Base-by-base conservation (phyloP, 768 basidiomycete genomes). In the Suillus discolor region DNA sequence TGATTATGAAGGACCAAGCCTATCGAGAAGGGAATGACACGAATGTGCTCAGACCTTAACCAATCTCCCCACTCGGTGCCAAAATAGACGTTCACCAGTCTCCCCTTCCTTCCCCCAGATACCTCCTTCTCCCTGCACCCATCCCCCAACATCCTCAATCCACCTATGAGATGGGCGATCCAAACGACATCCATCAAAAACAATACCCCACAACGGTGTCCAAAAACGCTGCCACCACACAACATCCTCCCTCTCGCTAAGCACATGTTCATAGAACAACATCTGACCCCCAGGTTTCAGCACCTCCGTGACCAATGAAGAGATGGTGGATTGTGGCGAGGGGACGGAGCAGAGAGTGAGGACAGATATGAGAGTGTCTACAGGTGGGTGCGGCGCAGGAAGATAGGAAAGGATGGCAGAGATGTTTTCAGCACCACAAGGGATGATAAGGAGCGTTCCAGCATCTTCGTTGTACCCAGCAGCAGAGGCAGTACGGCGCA, bases 211-310 rank as follows among this genome's bases (percentile, higher is more conserved):
- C 5, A 92, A 6, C 0, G 91, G 91, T 2, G 88, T 82, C 91
- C 90, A 92, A 59, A 90, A 81, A 0, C 79, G 67, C 74, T 93
- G 92, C 90, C 90, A 92, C 85, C 86, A 85, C 9, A 84, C 84
- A 3, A 91, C 84, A 66, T 89, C 85, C 8, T 70, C 62, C 0
- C 76, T 73, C 1, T 79, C 83, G 68, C 83, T 89, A 61, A 81
- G 75, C 12, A 93, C 89, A 67, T 93, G 92, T 73, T 93, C 92
- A 66, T 86, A 88, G 70, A 87, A 87, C 20, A 93, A 77, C 0
- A 93, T 63, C 61, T 83, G 79, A 0, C 92, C 92, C 0, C 89
- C 88, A 0, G 90, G 83, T 65, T 83, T 86, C 39, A 93, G 81
- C 1, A 87, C 78, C 12, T 86, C 81, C 5, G 77, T 72, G 4